A percentile compares a stretch with the other conserved stretches of the same genome.
Evolutionary conservation across 2,329 filamentous ascomycete species (phyloP).

Genomic region (Colletotrichum sojae): DNA sequence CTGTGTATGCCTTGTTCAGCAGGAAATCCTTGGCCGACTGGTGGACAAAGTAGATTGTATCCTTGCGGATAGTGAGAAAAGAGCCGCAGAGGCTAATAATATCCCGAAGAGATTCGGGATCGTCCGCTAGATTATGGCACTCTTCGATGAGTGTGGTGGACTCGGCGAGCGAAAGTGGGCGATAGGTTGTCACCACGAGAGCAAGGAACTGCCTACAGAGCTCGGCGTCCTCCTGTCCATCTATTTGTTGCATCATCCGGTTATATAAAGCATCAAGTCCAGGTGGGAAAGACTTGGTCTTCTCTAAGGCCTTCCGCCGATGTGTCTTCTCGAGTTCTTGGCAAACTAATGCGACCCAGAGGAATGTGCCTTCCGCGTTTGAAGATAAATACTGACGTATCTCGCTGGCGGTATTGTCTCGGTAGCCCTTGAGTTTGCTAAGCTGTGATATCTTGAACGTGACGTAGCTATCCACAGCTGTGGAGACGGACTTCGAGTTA

Average conservation of each 20-base stretch:
- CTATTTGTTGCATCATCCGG: conserved; percentile 54
- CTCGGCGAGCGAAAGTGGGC: conserved; percentile 43
- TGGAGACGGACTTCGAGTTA: conserved; percentile 50
- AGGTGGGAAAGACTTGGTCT: conserved; percentile 46
- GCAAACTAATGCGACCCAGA: conserved; percentile 50
- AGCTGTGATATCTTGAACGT: conserved; percentile 38
- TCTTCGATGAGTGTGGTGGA: conserved; percentile 20
- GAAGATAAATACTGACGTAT: conserved; percentile 40
- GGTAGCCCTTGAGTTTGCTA: conserved; percentile 40
- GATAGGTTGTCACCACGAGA: conserved; percentile 1
- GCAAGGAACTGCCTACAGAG: background rate
- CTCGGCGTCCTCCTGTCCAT: conserved; percentile 35
- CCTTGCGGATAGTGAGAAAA: conserved; percentile 53
- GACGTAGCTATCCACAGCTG: conserved; percentile 54
- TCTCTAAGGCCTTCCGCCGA: background rate
- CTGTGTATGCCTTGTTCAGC: conserved; percentile 26
- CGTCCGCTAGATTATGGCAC: conserved; percentile 20
- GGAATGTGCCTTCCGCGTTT: conserved; percentile 56
- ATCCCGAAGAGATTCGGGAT: conserved; percentile 41
- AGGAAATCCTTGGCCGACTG: conserved; percentile 61
- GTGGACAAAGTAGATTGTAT: conserved; percentile 55
- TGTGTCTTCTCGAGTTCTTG: conserved; percentile 34
- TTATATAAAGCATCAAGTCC: conserved; percentile 55
- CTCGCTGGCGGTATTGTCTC: conserved; percentile 35
- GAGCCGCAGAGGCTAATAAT: conserved; percentile 56